phyloP scores from a whole-genome alignment of 164 flowering plant genomes.

The Nymphaea thermarum region DNA sequence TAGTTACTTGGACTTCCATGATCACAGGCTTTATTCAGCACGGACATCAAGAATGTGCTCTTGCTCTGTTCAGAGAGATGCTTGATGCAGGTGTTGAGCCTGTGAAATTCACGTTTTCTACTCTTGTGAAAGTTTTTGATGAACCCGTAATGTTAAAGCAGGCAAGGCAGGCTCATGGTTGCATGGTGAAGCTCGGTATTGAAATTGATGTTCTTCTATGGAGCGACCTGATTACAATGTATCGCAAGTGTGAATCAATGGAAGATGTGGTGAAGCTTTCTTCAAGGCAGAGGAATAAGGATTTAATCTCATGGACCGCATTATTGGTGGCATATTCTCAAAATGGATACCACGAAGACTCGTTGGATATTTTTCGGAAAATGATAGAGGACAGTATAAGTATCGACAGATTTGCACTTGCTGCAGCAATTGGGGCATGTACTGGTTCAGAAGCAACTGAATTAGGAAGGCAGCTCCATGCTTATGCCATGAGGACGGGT shows the following conservation, averaged over 20 bases:
- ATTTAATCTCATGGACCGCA: constrained; percentile 33
- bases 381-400: constrained; percentile 15
- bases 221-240: constrained; percentile 47
- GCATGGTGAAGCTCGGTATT: constrained; percentile 32
- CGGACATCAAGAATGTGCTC: constrained; percentile 5
- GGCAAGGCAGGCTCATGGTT: constrained; percentile 31
- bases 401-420: constrained; percentile 35
- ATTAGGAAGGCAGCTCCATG: background rate
- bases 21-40: constrained; percentile 6
- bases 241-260: constrained; percentile 32
- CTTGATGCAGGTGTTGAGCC: constrained; percentile 3
- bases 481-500: constrained; percentile 23
- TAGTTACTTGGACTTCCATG: constrained; percentile 27
- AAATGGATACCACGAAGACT: constrained; percentile 37
- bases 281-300: constrained; percentile 14
- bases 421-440: constrained; percentile 19
- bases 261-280: constrained; percentile 38
- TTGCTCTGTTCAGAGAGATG: constrained; percentile 7
- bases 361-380: constrained; percentile 28
- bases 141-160: background rate
- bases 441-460: background rate
- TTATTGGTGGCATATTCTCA: constrained; percentile 33
- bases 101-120: constrained; percentile 4
- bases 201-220: constrained; percentile 33
- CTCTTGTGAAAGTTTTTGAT: background rate